Base-by-base conservation (phyloP, 2,329 filamentous ascomycete genomes). In the Colletotrichum coccodes region DNA sequence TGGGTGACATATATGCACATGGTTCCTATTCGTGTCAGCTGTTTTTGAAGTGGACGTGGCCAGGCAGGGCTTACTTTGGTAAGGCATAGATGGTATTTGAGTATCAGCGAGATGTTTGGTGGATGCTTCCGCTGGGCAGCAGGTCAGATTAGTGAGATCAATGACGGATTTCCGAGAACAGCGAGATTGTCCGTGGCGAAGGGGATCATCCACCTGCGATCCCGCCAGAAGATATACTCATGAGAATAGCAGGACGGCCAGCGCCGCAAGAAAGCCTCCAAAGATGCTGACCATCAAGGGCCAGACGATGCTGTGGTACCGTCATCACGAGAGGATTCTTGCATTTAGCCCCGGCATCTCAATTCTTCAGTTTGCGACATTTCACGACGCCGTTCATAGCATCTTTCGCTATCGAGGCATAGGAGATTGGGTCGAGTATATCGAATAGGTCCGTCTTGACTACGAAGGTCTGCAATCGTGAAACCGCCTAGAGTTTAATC, bases 1-100 rank as follows among this genome's bases (percentile, higher is more conserved):
- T 82, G 77, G 36, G 73, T 80, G 66, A 75, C 74, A 74, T 78
- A 81, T 72, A 76, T 79, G 73, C 79, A 82, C 80, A 81, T 82
- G 30, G 64, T 47, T 67, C 28, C 56, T 63, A n/a, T 12, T 8
- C 9, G 12, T 36, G 21, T 63, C 12, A 68, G 53, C n/a, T 6
- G 2, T 1, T 30, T 6, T 6, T 8, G 3, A 30, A 28, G 8
- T 14, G 18, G 6, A 14, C 7, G 21, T 11, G n/a, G 7, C 8
- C 2, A 11, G 3, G n/a, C 23, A 32, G 8, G 9, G 38, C 32
- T 62, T 30, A 68, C 65, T 14, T 47, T 36, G 30, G 5, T 6
- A 28, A 28, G 34, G n/a, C 21, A 6, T 16, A 32, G 18, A 26
- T 23, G n/a, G 21, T 6, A 28, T 14, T 26, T 7, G 21, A 23